Conservation (phyloP, 176 grass and related monocot species). For the Zoysia japonica region DNA sequence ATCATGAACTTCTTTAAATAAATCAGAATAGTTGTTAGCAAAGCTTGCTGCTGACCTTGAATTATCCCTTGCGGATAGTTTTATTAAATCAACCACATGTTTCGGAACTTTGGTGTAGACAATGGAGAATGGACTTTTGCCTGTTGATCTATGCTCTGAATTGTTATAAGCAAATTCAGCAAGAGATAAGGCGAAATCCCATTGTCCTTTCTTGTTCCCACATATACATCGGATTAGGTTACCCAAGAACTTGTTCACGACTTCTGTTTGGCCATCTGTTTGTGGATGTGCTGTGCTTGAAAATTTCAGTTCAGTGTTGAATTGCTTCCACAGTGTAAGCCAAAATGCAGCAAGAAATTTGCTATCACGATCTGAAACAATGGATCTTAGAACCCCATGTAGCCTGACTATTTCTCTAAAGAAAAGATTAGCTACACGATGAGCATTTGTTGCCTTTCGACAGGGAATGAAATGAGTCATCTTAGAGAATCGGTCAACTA, state of each 20-base stretch:
- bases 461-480: not conserved
- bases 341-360: not conserved
- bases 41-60: no score
- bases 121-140: no score
- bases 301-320: not conserved
- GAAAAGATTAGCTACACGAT: constrained; percentile 21
- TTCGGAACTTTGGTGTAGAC: no score
- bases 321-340: constrained; percentile 1
- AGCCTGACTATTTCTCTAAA: constrained; percentile 3
- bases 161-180: not conserved
- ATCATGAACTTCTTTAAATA: no score
- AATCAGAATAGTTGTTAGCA: no score
- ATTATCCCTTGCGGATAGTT: no score
- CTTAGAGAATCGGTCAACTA: not conserved
- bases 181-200: not conserved
- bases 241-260: constrained; percentile 1
- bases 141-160: no score
- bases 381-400: not conserved
- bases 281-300: not conserved
- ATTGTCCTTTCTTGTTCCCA: not conserved
- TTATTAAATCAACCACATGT: no score
- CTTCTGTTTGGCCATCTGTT: not conserved
- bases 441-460: not conserved
- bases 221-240: not conserved
- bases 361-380: not conserved